Base-by-base conservation (phyloP, 192 early-diverging fungal species). In the Podila epigama region DNA sequence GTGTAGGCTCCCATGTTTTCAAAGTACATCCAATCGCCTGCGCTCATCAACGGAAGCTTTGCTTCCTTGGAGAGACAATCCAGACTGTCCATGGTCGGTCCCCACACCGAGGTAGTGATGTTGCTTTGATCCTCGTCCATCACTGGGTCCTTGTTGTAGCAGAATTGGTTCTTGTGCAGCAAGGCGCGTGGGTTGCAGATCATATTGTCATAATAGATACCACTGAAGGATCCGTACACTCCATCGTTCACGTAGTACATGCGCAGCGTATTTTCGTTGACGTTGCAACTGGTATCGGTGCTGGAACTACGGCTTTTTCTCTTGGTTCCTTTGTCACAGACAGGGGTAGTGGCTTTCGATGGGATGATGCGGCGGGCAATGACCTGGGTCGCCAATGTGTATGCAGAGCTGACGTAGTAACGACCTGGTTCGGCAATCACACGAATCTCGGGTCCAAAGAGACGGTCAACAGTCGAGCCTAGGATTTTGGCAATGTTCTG, bases 41-140 rank as follows among this genome's bases (percentile, higher is more conserved):
- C 85, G 44, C 92, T 85, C 79, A 99, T 83, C 77, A 92, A 87
- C 9, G 96, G 96, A 62, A 99, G 85, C 44, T 51, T 55, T 5
- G 83, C 73, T 34, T 87, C 79, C 29, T 87, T 78, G 61, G 85
- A 85, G 60, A 99, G 90, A 79, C 93, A 95, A 85, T 99, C 97
- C 63, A 98, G 96, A n/a, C 95, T 97, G 84, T 99, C 98, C 81
- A 97, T 98, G 33, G 98, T 99, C 20, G 96, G 97, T n/a, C 97
- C 97, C 96, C 96, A 99, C 40, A 97, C 85, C 59, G 88, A 91
- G 85, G 92, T n/a, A n/a, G n/a, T n/a, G n/a, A n/a, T n/a, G n/a
- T n/a, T n/a, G n/a, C n/a, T n/a, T n/a, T n/a, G n/a, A n/a, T n/a
- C n/a, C n/a, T n/a, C n/a, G n/a, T n/a, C n/a, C n/a, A n/a, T n/a